These are phyloP conservation scores for Triticum aestivum DNA, from an alignment of 176 grass and related monocot genomes.

Conservation along the genomic window IWGSC_CS_RefSeq_v2.1 NC_057809.1:1714969-1715468, in stretches of 20 bases:
- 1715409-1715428: background rate
- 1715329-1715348: too few species aligned
- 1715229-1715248: background rate
- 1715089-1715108: slow-evolving; percentile 56
- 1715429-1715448: slow-evolving; percentile 6
- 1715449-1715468: background rate
- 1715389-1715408: background rate
- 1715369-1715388: background rate
- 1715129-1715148: background rate
- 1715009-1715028: background rate
- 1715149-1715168: background rate
- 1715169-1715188: background rate
- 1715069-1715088: slow-evolving; percentile 73
- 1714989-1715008: background rate
- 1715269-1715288: background rate
- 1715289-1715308: background rate
- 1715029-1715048: slow-evolving; percentile 83
- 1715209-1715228: slow-evolving; percentile 8
- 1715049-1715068: slow-evolving; percentile 86
- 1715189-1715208: background rate
- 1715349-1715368: background rate
- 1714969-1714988: background rate
- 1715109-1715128: slow-evolving; percentile 47
- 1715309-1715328: background rate
- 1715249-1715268: background rate